Evolutionary conservation across 441 rosid species (phyloP).

Genomic region (Sinapis alba): DNA sequence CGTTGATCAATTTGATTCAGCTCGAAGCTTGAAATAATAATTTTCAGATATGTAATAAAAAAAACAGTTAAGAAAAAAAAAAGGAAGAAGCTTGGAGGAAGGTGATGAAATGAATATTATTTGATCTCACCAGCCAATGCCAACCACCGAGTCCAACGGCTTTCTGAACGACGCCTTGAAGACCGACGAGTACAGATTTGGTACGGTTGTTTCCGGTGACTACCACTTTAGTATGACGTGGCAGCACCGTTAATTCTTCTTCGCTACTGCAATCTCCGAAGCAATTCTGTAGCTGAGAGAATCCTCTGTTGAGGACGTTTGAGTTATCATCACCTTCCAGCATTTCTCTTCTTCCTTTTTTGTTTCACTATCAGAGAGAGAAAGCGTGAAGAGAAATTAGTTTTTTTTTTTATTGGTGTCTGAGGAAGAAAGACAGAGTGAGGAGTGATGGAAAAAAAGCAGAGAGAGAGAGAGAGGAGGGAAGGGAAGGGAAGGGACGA

Average conservation of each 20-base stretch:
- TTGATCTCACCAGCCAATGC: constrained; percentile 86
- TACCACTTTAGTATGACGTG: constrained; percentile 94
- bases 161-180: constrained; percentile 92
- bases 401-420: constrained; percentile 3
- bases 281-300: constrained; percentile 71
- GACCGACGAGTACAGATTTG: constrained; percentile 95
- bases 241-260: constrained; percentile 89
- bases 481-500: constrained; percentile 43
- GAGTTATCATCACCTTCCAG: constrained; percentile 71
- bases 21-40: neutral
- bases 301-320: constrained; percentile 54
- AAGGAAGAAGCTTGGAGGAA: neutral
- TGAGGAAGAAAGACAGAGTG: constrained; percentile 30
- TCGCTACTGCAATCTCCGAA: constrained; percentile 76
- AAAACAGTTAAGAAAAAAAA: neutral
- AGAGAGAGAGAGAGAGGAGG: constrained; percentile 41
- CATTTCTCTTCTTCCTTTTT: constrained; percentile 41
- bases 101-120: neutral
- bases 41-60: neutral
- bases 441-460: constrained; percentile 38
- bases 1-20: constrained; percentile 10
- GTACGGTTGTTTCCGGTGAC: constrained; percentile 97
- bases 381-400: constrained; percentile 41
- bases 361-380: neutral
- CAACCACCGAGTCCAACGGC: constrained; percentile 97